A percentile compares a stretch with the other conserved stretches of the same genome.
Evolutionary conservation across 139 green algal species (phyloP).

Genomic region (Tetradesmus lagerheimii): DNA sequence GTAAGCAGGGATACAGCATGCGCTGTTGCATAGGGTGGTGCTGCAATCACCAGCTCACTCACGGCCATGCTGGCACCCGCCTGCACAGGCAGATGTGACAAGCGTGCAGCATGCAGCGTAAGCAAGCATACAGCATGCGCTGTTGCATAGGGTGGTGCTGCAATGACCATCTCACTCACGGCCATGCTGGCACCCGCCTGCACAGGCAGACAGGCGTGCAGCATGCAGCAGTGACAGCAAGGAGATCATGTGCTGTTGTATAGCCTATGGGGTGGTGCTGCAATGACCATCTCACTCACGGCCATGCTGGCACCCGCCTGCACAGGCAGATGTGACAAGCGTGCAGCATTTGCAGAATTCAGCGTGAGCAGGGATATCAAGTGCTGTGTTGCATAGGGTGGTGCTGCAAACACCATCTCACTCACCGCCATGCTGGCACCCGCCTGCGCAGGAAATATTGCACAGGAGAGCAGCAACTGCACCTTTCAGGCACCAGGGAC

Average conservation of each 20-base stretch:
- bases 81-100: no score
- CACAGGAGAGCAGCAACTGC: no score
- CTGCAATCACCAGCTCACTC: conserved; percentile 61
- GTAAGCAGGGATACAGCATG: no score
- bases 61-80: conserved; percentile 50
- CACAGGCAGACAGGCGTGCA: neutral
- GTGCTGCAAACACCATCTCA: conserved; percentile 59
- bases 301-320: conserved; percentile 23
- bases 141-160: neutral
- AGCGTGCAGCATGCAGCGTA: no score
- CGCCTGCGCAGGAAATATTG: conserved; percentile 30
- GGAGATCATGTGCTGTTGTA: no score
- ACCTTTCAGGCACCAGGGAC: neutral
- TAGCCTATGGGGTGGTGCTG: neutral
- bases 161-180: conserved; percentile 59
- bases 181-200: conserved; percentile 49
- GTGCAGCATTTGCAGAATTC: no score
- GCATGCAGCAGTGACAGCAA: neutral
- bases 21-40: no score
- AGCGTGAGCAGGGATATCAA: no score
- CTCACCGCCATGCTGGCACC: conserved; percentile 47
- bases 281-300: conserved; percentile 59
- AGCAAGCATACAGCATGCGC: no score
- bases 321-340: no score
- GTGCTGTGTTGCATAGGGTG: neutral